Evolutionary conservation across 768 basidiomycete species (phyloP).

Genomic region (Xerocomus brunneocitrinus): DNA sequence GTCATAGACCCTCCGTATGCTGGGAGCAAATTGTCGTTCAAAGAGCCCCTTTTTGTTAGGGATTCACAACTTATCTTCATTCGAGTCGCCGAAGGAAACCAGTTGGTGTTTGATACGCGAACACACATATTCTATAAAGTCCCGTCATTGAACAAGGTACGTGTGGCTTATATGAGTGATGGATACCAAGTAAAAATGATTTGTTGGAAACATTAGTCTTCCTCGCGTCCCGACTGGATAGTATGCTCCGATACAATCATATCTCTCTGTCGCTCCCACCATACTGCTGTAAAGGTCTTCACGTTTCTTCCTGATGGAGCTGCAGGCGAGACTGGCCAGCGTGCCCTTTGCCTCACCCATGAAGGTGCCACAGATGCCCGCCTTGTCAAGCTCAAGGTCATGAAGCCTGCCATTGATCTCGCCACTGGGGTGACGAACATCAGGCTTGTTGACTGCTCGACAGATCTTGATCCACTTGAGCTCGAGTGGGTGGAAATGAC

Average conservation of each 20-base stretch:
- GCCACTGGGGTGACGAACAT: background rate
- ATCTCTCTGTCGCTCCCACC: background rate
- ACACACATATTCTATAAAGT: background rate
- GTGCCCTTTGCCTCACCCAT: background rate
- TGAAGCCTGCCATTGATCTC: background rate
- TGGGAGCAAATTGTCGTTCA: accelerated
- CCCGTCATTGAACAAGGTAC: background rate
- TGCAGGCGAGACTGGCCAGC: background rate
- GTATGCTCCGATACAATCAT: background rate
- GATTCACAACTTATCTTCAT: background rate
- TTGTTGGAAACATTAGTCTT: background rate
- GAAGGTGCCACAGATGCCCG: background rate
- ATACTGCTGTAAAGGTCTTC: background rate
- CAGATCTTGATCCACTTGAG: background rate
- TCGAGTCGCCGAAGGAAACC: too few species aligned
- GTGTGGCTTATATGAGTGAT: constrained; percentile 8
- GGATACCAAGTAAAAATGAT: background rate
- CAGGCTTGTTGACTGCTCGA: background rate
- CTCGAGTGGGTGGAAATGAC: background rate
- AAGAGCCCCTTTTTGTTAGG: accelerated
- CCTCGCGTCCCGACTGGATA: too few species aligned
- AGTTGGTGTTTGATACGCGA: background rate
- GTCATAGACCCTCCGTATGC: background rate
- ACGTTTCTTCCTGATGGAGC: background rate
- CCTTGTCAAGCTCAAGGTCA: background rate